A percentile compares a stretch with the other conserved stretches of the same genome.
phyloP scores from a whole-genome alignment of 176 grass and related monocot genomes.

The Microstegium vimineum region DNA sequence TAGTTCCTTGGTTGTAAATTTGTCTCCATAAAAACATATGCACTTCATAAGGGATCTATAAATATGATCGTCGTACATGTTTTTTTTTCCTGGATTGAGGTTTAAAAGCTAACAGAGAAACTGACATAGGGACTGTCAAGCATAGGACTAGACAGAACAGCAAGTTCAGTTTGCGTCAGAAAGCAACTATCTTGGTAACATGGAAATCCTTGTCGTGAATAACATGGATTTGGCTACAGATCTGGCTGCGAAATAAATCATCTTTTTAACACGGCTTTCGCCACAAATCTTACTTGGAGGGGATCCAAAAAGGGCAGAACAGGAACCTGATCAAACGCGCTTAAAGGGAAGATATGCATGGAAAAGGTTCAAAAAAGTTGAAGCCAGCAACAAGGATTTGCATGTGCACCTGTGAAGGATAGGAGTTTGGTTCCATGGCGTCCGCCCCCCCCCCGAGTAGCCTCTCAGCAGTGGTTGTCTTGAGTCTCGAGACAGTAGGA shows the following conservation, averaged over 20 bases:
- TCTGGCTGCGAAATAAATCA: neutral
- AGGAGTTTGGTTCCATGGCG: neutral
- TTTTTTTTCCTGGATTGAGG: neutral
- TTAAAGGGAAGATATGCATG: neutral
- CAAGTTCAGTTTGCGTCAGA: neutral
- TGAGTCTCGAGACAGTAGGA: neutral
- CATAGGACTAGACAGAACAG: neutral
- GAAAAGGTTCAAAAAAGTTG: neutral
- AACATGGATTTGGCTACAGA: neutral
- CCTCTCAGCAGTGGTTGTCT: neutral
- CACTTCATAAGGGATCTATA: neutral
- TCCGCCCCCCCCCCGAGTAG: neutral
- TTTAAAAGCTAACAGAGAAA: neutral
- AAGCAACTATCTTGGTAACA: neutral
- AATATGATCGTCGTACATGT: neutral
- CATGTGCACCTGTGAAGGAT: neutral
- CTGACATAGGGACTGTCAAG: neutral
- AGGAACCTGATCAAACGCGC: neutral
- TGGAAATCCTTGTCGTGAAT: neutral
- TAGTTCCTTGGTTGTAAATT: neutral
- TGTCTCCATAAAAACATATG: neutral
- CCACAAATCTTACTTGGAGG: neutral
- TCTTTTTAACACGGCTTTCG: neutral
- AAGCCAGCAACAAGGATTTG: neutral
- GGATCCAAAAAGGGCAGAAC: neutral